Evolutionary conservation across 768 basidiomycete genomes (phyloP), one percentile per base, ranked within the genome.

Genomic region (Pisolithus tinctorius): DNA sequence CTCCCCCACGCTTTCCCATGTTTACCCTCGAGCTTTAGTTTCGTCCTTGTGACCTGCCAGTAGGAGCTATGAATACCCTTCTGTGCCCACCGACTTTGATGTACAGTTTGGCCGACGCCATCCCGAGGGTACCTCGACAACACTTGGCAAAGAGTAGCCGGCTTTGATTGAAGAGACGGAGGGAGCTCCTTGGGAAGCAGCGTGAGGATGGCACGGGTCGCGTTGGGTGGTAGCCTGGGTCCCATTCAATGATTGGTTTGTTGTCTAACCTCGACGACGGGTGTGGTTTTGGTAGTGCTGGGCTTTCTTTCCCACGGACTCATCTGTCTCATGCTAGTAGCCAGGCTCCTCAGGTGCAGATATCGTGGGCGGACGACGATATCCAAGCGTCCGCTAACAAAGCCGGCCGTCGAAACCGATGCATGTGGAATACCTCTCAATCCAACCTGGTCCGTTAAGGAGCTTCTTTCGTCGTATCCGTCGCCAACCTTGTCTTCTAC

Each of bases 1-100:
- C 74, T 72, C 6, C 90, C 90, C 91, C 91, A 93, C 16, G 80
- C 89, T 65, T 84, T 90, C 2, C 90, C 90, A 58, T 90, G 86
- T 26, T 66, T 73, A 26, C 88, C 88, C 56, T 83, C 82, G 40
- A 73, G 71, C 66, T 91, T 93, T 63, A 91, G 80, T 55, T 73
- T 71, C 30, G 86, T 76, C 60, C 78, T 74, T 4, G 88, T 90
- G 39, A 93, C 76, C 34, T 78, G 65, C 90, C 91, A 93, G 63
- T 81, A 89, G 51, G 79, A 85, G 39, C 78, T 74, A 45, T 64
- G 56, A 54, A 90, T 85, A n/a, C 79, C 75, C 68, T 90, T 91
- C 29, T 69, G 62, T 29, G 72, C 68, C 90, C 90, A 93, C 53
- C 90, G 78, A 48, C 72, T 73, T 65, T 93, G 91, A 66, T 86